Conservation (phyloP, 1,139 yeast genomes). For the Geotrichum histeridarum region DNA sequence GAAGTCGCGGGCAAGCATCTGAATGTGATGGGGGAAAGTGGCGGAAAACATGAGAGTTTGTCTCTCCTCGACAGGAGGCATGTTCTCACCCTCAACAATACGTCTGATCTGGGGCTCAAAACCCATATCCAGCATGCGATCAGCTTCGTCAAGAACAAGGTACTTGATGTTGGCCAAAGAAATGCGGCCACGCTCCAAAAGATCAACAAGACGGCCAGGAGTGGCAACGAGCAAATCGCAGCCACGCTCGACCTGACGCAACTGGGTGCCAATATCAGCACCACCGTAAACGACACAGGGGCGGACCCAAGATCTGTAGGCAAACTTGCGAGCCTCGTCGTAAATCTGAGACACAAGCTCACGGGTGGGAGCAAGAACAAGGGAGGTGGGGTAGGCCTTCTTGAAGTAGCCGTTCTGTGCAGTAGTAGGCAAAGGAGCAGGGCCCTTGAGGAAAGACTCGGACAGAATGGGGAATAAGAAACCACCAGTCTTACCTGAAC, state of each 20-base stretch:
- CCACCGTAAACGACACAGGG: conserved; percentile 98
- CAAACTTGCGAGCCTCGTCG: conserved; percentile 92
- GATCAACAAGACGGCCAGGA: conserved; percentile 97
- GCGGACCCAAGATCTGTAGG: conserved; percentile 97
- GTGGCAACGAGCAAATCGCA: conserved; percentile 96
- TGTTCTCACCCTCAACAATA: conserved; percentile 94
- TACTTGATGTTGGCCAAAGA: conserved; percentile 86
- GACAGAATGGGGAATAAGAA: conserved; percentile 96
- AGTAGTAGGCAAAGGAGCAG: conserved; percentile 55
- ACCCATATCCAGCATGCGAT: conserved; percentile 99
- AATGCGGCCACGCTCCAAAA: conserved; percentile 89
- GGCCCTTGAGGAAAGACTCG: conserved; percentile 86
- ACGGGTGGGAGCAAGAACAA: conserved; percentile 97
- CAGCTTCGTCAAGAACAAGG: conserved; percentile 96
- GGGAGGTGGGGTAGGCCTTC: conserved; percentile 90
- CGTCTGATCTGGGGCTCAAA: conserved; percentile 99
- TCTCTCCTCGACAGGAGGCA: conserved; percentile 87
- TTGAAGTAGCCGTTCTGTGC: conserved; percentile 40
- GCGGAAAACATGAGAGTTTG: conserved; percentile 98
- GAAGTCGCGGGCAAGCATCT: conserved; percentile 94
- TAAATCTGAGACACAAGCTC: conserved; percentile 94
- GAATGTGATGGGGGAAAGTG: conserved; percentile 97
- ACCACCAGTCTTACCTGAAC: conserved; percentile 99
- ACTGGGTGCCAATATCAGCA: conserved; percentile 85
- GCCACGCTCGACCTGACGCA: conserved; percentile 86